phyloP scores from a whole-genome alignment of 1,284 basidiomycete genomes.

The Puccinia horiana region DNA sequence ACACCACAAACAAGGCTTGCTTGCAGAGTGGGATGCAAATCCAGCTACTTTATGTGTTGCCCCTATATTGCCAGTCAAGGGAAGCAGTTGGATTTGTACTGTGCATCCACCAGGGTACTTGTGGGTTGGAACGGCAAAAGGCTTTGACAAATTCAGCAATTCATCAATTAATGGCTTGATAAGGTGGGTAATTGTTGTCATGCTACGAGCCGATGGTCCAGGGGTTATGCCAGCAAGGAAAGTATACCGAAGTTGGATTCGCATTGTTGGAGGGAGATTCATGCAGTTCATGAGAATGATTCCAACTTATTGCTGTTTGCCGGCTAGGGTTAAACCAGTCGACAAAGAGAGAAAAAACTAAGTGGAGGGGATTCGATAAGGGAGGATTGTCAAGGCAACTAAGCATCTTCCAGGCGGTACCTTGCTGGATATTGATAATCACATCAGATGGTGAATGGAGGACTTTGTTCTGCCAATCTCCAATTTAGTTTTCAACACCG shows the following conservation, averaged over 20 bases:
- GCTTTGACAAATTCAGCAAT: background rate
- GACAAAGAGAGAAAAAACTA: conserved; percentile 26
- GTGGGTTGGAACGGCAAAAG: background rate
- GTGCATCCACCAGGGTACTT: background rate
- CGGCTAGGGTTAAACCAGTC: conserved; percentile 28
- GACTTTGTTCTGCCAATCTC: background rate
- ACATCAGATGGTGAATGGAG: background rate
- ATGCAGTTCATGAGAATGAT: conserved; percentile 16
- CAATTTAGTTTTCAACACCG: background rate
- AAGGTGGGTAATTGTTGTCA: conserved; percentile 7
- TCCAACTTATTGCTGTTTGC: background rate
- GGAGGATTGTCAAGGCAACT: background rate
- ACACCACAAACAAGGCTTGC: conserved; percentile 6
- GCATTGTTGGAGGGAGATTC: conserved; percentile 1
- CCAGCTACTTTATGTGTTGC: conserved; percentile 33
- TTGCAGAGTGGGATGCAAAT: conserved; percentile 27
- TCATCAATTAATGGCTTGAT: conserved; percentile 4
- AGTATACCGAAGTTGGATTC: background rate
- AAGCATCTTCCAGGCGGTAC: background rate
- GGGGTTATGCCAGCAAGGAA: background rate
- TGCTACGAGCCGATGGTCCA: background rate
- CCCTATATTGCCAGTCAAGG: conserved; percentile 12
- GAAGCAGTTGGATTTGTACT: background rate
- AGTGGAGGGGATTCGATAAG: background rate
- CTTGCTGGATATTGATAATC: conserved; percentile 20